phyloP scores from a whole-genome alignment of 176 grass and related monocot genomes.

The Oryza australiensis region DNA sequence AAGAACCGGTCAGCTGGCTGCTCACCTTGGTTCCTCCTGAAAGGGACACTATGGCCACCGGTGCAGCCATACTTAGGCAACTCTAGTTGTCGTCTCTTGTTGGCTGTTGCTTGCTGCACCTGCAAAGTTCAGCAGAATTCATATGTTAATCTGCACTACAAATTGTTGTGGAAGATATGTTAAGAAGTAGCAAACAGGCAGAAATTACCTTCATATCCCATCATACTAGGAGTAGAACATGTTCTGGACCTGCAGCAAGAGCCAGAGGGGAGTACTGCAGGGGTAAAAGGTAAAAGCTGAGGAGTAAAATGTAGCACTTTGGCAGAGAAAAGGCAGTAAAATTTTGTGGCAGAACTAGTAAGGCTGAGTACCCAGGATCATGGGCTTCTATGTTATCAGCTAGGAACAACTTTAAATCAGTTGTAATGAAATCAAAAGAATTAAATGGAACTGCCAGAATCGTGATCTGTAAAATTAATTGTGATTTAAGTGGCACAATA shows the following conservation, averaged over 20 bases:
- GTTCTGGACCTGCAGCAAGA: not conserved
- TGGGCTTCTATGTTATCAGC: not conserved
- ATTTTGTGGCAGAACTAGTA: not conserved
- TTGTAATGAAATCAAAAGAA: not conserved
- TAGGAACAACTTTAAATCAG: not conserved
- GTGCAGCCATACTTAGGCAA: constrained; percentile 42
- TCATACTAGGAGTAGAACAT: not conserved
- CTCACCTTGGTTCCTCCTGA: constrained; percentile 42
- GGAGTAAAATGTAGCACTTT: not conserved
- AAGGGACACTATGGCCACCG: constrained; percentile 50
- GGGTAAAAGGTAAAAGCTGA: constrained; percentile 4
- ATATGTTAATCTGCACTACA: not conserved
- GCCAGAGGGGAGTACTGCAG: not conserved
- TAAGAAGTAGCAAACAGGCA: not conserved
- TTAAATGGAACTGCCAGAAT: not conserved
- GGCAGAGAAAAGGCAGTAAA: not conserved
- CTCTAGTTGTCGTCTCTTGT: constrained; percentile 29
- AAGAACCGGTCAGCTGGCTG: constrained; percentile 38
- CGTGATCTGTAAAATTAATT: not conserved
- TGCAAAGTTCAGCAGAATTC: constrained; percentile 6
- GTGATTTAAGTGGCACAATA: not conserved
- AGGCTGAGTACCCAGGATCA: not conserved
- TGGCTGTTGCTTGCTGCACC: constrained; percentile 21
- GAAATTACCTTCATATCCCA: not conserved
- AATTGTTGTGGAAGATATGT: not conserved